phyloP scores from a whole-genome alignment of 345 rosid species.

The Populus alba region DNA sequence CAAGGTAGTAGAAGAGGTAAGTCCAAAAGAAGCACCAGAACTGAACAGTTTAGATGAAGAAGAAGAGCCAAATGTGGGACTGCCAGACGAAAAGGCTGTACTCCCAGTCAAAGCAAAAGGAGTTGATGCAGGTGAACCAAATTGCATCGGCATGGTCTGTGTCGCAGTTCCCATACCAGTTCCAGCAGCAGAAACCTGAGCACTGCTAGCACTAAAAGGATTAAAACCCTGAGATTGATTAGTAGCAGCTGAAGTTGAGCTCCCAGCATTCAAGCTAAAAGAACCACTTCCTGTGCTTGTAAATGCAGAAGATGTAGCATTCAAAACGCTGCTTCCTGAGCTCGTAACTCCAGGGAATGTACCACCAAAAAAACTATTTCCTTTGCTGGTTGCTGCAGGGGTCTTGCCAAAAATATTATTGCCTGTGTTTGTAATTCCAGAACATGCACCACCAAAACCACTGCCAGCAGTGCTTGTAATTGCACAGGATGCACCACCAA shows the following conservation, averaged over 20 bases:
- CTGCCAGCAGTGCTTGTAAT: slow-evolving; percentile 6
- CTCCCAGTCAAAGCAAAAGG: slow-evolving; percentile 46
- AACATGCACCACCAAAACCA: slow-evolving; percentile 23
- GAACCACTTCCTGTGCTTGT: slow-evolving; percentile 31
- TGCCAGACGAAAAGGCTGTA: slow-evolving; percentile 41
- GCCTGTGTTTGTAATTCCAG: slow-evolving; percentile 32
- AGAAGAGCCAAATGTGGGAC: slow-evolving; percentile 46
- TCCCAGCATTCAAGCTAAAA: slow-evolving; percentile 47
- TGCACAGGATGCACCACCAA: too few relatives aligned
- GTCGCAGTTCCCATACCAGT: slow-evolving; percentile 43
- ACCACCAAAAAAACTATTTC: slow-evolving; percentile 37
- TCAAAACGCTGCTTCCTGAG: slow-evolving; percentile 27
- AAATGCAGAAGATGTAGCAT: slow-evolving; percentile 19
- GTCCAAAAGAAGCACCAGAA: slow-evolving; percentile 52
- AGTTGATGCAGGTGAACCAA: slow-evolving; percentile 48
- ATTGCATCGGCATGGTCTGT: slow-evolving; percentile 50
- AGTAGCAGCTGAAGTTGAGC: slow-evolving; percentile 37
- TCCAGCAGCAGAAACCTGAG: slow-evolving; percentile 43
- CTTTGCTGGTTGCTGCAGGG: slow-evolving; percentile 35
- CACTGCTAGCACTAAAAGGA: slow-evolving; percentile 36
- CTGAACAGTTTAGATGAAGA: slow-evolving; percentile 44
- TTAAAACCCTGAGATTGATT: slow-evolving; percentile 46
- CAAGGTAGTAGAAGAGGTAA: slow-evolving; percentile 34
- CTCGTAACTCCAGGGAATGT: slow-evolving; percentile 25
- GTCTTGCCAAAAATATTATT: slow-evolving; percentile 40